These are phyloP conservation scores for Dactylellina sp. DNA, from an alignment of 2,329 filamentous ascomycete genomes.

Conservation along the genomic window DNA sequence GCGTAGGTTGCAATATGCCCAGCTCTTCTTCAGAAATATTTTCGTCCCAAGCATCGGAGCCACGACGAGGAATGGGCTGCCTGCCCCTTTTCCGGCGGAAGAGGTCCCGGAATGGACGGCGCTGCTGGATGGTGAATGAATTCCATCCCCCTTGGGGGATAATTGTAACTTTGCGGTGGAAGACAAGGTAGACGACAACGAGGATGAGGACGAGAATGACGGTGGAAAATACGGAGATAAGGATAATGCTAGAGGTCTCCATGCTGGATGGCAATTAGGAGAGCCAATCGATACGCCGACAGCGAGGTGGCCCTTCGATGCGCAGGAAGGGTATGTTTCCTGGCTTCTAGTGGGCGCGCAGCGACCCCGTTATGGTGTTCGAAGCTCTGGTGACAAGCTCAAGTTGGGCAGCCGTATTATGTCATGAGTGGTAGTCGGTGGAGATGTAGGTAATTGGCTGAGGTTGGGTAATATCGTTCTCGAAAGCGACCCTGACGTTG, in stretches of 20 bases:
- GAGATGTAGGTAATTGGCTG: not conserved
- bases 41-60: conserved; percentile 44
- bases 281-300: not conserved
- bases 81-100: conserved; percentile 36
- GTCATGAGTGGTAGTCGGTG: conserved; percentile 19
- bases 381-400: conserved; percentile 33
- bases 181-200: conserved; percentile 45
- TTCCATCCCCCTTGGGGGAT: conserved; percentile 42
- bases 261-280: conserved; percentile 11
- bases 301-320: conserved; percentile 37
- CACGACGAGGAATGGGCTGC: conserved; percentile 33
- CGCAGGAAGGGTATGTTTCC: conserved; percentile 47
- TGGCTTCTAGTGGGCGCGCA: conserved; percentile 50
- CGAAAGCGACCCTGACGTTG: not conserved
- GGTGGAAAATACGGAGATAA: conserved; percentile 52
- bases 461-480: not conserved
- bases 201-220: conserved; percentile 35
- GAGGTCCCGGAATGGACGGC: conserved; percentile 42
- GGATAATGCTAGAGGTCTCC: conserved; percentile 43
- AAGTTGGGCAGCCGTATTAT: conserved; percentile 20
- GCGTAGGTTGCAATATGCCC: conserved; percentile 37
- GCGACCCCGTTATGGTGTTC: not conserved
- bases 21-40: conserved; percentile 55
- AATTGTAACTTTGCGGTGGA: conserved; percentile 48
- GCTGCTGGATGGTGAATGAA: conserved; percentile 46